phyloP scores from a whole-genome alignment of 1,139 yeast species.

The Nakaseomyces uthaithaninus region DNA sequence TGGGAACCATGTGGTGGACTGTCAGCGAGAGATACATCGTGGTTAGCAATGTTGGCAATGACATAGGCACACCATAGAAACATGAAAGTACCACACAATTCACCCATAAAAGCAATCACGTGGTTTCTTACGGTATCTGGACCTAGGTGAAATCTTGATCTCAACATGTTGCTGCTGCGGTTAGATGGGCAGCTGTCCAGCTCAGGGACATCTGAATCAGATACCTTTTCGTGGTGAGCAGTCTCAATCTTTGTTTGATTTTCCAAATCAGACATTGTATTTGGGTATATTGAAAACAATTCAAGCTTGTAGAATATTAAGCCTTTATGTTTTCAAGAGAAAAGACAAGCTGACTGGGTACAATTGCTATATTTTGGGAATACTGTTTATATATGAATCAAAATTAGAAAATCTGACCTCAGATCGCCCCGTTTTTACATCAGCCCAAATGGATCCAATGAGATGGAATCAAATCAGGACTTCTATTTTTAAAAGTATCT shows the following conservation, averaged over 20 bases:
- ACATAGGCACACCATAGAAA: slow-evolving; percentile 77
- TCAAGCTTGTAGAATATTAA: too few relatives aligned
- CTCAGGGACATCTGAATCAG: not conserved
- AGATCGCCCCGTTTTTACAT: too few relatives aligned
- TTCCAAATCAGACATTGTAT: slow-evolving; percentile 5
- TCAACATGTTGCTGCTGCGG: slow-evolving; percentile 1
- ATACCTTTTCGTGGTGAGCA: not conserved
- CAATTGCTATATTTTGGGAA: too few relatives aligned
- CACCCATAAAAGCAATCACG: slow-evolving; percentile 49
- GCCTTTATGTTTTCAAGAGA: too few relatives aligned
- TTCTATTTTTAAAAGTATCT: too few relatives aligned
- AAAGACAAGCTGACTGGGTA: too few relatives aligned
- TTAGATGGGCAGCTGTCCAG: not conserved
- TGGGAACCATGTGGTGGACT: slow-evolving; percentile 40
- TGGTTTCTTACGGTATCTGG: slow-evolving; percentile 42
- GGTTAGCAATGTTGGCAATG: slow-evolving; percentile 80
- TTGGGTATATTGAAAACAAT: not conserved
- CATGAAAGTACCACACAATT: slow-evolving; percentile 78
- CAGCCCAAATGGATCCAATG: too few relatives aligned
- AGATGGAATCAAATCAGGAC: too few relatives aligned
- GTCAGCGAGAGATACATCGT: slow-evolving; percentile 41
- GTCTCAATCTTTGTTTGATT: slow-evolving; percentile 1
- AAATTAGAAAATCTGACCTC: too few relatives aligned
- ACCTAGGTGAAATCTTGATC: slow-evolving; percentile 4
- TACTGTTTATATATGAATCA: too few relatives aligned